A percentile compares a stretch with the other conserved stretches of the same genome.
phyloP scores from a whole-genome alignment of 2,329 filamentous ascomycete genomes.

The Macrophomina phaseolina region DNA sequence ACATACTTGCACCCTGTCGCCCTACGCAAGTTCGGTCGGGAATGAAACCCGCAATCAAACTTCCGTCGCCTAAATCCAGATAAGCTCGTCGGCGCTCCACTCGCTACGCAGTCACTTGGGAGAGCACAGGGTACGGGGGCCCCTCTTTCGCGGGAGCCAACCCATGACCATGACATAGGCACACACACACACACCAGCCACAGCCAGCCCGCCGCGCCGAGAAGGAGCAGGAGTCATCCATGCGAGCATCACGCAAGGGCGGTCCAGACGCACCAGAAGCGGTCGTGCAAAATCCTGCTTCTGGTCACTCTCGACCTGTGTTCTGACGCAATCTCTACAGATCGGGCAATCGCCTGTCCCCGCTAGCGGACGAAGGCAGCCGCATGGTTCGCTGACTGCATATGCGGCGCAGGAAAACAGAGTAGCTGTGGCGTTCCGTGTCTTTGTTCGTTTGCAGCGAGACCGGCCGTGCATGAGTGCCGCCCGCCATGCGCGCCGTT shows the following conservation, averaged over 20 bases:
- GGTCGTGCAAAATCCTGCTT: conserved; percentile 16
- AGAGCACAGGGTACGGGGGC: neutral
- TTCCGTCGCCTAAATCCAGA: conserved; percentile 6
- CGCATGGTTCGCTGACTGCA: neutral
- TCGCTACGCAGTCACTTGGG: neutral
- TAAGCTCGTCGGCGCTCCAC: conserved; percentile 15
- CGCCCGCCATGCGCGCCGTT: neutral
- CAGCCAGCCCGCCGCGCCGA: neutral
- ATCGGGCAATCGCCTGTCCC: conserved; percentile 5
- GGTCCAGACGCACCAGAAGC: conserved; percentile 10
- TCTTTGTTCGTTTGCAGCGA: neutral
- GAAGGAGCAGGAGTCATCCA: conserved; percentile 17
- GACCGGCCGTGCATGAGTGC: neutral
- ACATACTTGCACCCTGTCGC: neutral
- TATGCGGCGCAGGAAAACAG: neutral
- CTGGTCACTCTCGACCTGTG: neutral
- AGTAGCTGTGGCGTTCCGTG: neutral
- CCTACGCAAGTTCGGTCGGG: neutral
- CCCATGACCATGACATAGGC: conserved; percentile 18
- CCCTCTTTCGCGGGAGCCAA: too few species aligned
- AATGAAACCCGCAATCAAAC: conserved; percentile 14
- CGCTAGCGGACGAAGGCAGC: neutral
- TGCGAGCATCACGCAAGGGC: neutral
- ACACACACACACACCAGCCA: conserved; percentile 2
- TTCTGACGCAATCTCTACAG: conserved; percentile 13